These are phyloP conservation scores for Fusarium sp. DNA, from an alignment of 2,329 filamentous ascomycete species.

Conservation along the genomic window DNA sequence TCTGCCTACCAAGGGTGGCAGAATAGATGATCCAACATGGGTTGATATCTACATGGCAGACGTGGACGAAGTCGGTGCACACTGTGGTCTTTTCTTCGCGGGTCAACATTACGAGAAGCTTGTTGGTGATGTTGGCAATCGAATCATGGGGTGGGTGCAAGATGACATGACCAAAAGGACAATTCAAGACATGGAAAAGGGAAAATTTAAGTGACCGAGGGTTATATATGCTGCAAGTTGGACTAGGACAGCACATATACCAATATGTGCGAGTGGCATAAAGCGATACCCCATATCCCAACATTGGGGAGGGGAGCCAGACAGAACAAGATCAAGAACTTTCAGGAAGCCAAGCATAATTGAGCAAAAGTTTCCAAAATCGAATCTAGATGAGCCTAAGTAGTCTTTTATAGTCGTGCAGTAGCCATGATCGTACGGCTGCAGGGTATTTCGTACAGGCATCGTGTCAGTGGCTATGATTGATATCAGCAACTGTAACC, in stretches of 20 bases:
- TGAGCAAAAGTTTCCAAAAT: not conserved
- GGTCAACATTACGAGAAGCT: conserved; percentile 78
- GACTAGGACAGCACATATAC: not conserved
- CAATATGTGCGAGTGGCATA: not conserved
- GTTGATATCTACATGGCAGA: conserved; percentile 81
- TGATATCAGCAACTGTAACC: no score
- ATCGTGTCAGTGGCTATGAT: no score
- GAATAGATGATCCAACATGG: conserved; percentile 76
- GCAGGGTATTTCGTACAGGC: no score
- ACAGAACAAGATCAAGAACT: not conserved
- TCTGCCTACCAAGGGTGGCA: conserved; percentile 66
- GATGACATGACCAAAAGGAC: conserved; percentile 64
- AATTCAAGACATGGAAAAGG: conserved; percentile 41
- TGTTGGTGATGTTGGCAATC: conserved; percentile 77
- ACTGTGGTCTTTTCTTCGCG: conserved; percentile 82
- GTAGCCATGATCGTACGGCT: no score
- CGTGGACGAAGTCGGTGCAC: conserved; percentile 86
- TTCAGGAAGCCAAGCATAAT: not conserved
- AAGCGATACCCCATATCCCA: not conserved
- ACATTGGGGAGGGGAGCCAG: not conserved
- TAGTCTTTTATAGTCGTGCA: no score
- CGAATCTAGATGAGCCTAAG: not conserved
- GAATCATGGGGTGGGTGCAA: conserved; percentile 75
- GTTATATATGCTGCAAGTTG: not conserved
- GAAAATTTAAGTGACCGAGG: not conserved